Evolutionary conservation across 2,329 filamentous ascomycete species (phyloP).

Genomic region (Raffaelea ambrosiae): DNA sequence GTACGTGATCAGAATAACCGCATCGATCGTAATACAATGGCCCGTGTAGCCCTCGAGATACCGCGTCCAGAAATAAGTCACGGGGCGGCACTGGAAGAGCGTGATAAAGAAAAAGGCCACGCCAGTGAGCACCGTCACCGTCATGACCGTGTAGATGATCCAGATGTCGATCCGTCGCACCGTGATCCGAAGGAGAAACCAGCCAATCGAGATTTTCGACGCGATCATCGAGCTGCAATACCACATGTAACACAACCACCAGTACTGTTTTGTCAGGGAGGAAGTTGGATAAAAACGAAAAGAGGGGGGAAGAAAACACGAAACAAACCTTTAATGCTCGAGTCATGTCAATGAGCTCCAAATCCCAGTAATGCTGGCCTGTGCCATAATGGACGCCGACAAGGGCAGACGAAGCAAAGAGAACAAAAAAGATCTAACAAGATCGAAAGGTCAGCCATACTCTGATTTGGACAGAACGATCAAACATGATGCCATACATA

Average conservation of each 20-base stretch:
- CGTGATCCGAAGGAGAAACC: background rate
- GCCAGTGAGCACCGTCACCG: background rate
- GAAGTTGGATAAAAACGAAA: background rate
- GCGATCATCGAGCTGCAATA: background rate
- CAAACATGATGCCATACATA: background rate
- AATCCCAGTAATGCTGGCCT: background rate
- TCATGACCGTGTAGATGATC: background rate
- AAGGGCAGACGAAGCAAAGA: background rate
- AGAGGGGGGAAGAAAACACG: background rate
- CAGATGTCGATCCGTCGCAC: background rate
- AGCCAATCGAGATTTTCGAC: background rate
- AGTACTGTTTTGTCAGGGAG: background rate
- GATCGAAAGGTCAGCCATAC: background rate
- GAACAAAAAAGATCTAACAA: background rate
- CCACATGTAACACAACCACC: background rate
- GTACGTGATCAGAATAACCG: background rate
- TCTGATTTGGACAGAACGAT: background rate
- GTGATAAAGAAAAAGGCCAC: background rate
- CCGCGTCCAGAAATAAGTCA: background rate
- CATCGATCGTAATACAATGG: background rate
- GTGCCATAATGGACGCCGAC: background rate
- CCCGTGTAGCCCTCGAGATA: background rate
- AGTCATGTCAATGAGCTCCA: background rate
- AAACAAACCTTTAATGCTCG: background rate
- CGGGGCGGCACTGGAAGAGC: background rate